Evolutionary conservation across 164 flowering plant species (phyloP), one percentile per base, ranked within the genome.

Genomic region (Kalanchoe fedtschenkoi): DNA sequence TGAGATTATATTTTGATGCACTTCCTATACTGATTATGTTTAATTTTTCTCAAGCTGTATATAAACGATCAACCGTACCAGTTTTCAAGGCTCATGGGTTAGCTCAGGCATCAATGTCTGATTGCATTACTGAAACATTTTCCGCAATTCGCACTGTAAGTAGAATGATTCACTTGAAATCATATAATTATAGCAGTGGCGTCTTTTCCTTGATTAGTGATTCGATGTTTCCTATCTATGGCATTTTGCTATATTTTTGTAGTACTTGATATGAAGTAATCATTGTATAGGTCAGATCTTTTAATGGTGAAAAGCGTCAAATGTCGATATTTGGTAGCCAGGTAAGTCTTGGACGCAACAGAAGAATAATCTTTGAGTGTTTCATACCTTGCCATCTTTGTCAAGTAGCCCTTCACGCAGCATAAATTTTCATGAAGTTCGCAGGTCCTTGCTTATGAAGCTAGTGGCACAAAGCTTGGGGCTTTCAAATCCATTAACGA

Each of bases 71-170:
- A 68, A 93, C 98, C 57, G 74, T 88, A 34, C 95, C 92, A 56
- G 82, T 93, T 56, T 93, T 89, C 73, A 85, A 78, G 77, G 87
- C 97, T 73, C 89, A 93, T 69, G 97, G 98, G 60, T 61, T 74
- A 74, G 87, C 86, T 63, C 97, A 86, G 71, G 96, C 97, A 37
- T 76, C 81, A 32, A 85, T 93, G 65, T 82, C 98, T 61, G 96
- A 93, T 71, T 93, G 95, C 77, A 87, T 75, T 35, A 71, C 83
- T 59, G 98, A 93, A 72, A 88, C 98, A 30, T 79, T 93, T 72
- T 84, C 98, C 69, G 96, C 98, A 6, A 93, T 93, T 62, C 96
- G 98, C 32, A 93, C 98, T 55, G 98, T 93, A 78, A 77, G 95
- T 66, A n/a, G 24, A 47, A 66, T 37, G 41, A 46, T 19, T 22